Evolutionary conservation across 345 rosid genomes (phyloP), one percentile per base, ranked within the genome.

Genomic region (Sonneratia caseolaris): DNA sequence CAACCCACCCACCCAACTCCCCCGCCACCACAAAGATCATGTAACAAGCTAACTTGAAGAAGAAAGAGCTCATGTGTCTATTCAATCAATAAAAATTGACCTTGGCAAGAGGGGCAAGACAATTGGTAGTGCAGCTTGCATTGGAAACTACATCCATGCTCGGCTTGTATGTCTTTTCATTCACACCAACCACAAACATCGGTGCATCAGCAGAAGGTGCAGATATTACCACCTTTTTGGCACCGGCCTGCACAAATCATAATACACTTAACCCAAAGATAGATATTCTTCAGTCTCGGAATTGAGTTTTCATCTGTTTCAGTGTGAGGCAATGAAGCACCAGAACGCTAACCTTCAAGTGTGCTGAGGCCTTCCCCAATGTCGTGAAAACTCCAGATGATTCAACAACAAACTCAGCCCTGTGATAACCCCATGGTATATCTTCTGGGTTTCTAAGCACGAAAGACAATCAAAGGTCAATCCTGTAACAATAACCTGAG

Each of bases 21-120:
- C 45, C 32, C 49, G 43, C 18, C 36, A 24, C 21, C 49, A 32
- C 32, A 74, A 62, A 36, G 21, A 40, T 36, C 22, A 37, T n/a
- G 61, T 62, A 35, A 57, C 7, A 12, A 16, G 45, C 43, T 65
- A 65, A 62, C 68, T 42, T 16, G n/a, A 37, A 66, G 5, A 67
- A n/a, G 7, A 38, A 42, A 67, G 10, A 66, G 11, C 42, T 35
- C 6, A 37, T 40, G 32, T 21, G 35, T 95, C 32, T 1, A 35
- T 15, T 37, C 24, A 42, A 4, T 67, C 69, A 67, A 0, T 27
- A 18, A 21, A 42, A 42, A 43, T 80, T 74, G 74, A 92, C 99
- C 99, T 96, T 96, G n/a, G 99, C 99, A 79, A 96, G 93, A 81
- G 99, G 98, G 73, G 99, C 99, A 83, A 96, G 98, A 80, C 99